Conservation (phyloP, 495 filamentous ascomycete genomes). For the Echria macrotheca region DNA sequence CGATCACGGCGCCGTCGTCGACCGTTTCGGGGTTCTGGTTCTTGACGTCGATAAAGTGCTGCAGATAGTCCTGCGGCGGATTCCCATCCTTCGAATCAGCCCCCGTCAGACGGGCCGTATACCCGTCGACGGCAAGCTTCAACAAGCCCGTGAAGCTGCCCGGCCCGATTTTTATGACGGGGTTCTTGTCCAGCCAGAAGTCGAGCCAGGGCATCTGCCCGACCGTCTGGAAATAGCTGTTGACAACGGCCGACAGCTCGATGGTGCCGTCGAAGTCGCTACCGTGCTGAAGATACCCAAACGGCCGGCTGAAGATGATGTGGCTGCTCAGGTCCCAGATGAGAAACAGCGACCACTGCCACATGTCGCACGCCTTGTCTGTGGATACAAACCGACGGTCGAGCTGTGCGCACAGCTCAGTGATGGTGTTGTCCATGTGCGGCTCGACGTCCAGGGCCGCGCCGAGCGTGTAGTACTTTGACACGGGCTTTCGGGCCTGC, state of each 20-base stretch:
- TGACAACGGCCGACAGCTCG: background rate
- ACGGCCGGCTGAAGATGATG: constrained; percentile 29
- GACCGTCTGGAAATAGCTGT: constrained; percentile 2
- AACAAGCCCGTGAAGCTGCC: constrained; percentile 21
- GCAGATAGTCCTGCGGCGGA: constrained; percentile 21
- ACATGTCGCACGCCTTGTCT: constrained; percentile 6
- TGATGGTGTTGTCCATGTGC: constrained; percentile 30
- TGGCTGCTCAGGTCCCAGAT: constrained; percentile 27
- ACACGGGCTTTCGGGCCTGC: constrained; percentile 30
- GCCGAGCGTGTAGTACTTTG: constrained; percentile 32
- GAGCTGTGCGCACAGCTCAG: constrained; percentile 25
- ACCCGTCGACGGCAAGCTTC: constrained; percentile 16
- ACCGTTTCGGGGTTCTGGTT: constrained; percentile 24
- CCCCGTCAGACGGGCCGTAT: constrained; percentile 19
- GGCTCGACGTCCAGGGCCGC: constrained; percentile 30
- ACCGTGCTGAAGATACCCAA: constrained; percentile 33
- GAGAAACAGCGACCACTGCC: constrained; percentile 11
- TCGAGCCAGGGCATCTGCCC: constrained; percentile 31
- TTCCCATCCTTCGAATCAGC: constrained; percentile 19
- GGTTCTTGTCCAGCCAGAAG: constrained; percentile 27
- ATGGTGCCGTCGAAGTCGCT: constrained; percentile 5
- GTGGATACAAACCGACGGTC: constrained; percentile 26
- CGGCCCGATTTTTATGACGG: constrained; percentile 17
- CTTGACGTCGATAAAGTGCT: constrained; percentile 29
- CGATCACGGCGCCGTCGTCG: constrained; percentile 18